Percentiles rank a stretch among this genome's conserved stretches.
Conservation (phyloP, 1,139 yeast species). For the Pichia sp. region DNA sequence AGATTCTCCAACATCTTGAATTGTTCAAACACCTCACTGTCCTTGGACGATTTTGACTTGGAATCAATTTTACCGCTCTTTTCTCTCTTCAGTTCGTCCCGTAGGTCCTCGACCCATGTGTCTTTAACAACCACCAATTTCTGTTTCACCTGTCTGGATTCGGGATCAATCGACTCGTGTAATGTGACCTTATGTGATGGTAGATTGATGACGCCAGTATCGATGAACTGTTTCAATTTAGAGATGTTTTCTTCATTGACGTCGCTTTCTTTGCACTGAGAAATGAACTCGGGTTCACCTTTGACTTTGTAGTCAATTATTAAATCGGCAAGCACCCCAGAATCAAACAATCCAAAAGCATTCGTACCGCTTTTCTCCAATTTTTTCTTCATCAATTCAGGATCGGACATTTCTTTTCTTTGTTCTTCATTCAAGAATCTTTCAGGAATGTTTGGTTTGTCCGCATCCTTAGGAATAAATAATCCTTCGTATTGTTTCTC, state of each 20-base stretch:
- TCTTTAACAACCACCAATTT: conserved; percentile 18
- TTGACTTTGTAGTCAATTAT: conserved; percentile 15
- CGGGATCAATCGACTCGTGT: conserved; percentile 9
- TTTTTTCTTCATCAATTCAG: conserved; percentile 7
- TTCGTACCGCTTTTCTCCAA: conserved; percentile 7
- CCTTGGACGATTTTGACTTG: conserved; percentile 3
- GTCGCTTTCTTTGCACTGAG: conserved; percentile 9
- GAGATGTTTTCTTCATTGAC: conserved; percentile 12
- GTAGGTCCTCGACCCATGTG: conserved; percentile 11
- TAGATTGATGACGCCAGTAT: conserved; percentile 13
- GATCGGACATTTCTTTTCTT: conserved; percentile 6
- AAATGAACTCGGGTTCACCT: conserved; percentile 4
- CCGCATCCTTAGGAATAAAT: conserved; percentile 11
- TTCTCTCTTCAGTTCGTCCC: conserved; percentile 7
- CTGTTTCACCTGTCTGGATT: conserved; percentile 15
- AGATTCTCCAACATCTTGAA: conserved; percentile 13
- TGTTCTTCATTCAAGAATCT: conserved; percentile 14
- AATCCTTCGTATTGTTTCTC: conserved; percentile 17
- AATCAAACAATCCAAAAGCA: conserved; percentile 14
- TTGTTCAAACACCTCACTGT: conserved; percentile 12
- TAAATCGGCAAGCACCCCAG: conserved; percentile 15
- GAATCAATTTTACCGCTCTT: neutral
- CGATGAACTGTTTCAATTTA: conserved; percentile 12
- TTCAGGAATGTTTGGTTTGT: conserved; percentile 14
- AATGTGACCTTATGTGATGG: conserved; percentile 20